Evolutionary conservation across 345 rosid species (phyloP), one percentile per base, ranked within the genome.

Genomic region (Corymbia maculata): DNA sequence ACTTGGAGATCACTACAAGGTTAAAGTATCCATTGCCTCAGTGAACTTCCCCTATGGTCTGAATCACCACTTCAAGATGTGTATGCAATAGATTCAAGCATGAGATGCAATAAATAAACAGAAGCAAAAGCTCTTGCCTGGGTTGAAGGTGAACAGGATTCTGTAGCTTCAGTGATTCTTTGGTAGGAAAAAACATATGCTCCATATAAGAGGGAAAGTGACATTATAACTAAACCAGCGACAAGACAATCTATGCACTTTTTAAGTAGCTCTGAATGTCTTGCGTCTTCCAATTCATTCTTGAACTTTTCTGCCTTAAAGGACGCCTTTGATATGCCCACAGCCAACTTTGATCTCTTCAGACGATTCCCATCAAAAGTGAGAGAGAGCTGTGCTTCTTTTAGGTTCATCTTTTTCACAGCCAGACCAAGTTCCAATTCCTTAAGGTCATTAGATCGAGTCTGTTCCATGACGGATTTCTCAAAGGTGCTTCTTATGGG

Each of bases 381-480:
- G 85, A 95, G 89, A 88, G 93, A 93, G 87, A 97, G 89, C 88
- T 93, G 91, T 3, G 86, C 90, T 92, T 96, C 93, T 88, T 95
- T 94, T 88, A 94, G 68, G 85, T 87, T 90, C 92, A 98, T 61
- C 89, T 88, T 92, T 90, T 87, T 90, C 94, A 92, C 92, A 6
- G 90, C 85, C 87, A 96, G 92, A 90, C 93, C 87, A 75, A 94
- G 94, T 93, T 95, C 96, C 84, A 93, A 17, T 24, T 88, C 85
- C 92, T 95, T 95, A 79, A 98, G 93, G 91, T 98, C 95, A 90
- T 97, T 98, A 32, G 96, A 93, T 61, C 98, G 95, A 57, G 93
- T 88, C 90, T 95, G 96, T 92, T 95, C 98, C 84, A 89, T 47
- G 51, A 96, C 44, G 52, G 93, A 95, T 89, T 92, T 94, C 90